A percentile compares a stretch with the other conserved stretches of the same genome.
phyloP scores from a whole-genome alignment of 2,329 filamentous ascomycete genomes.

The Aspergillus brunneoviolaceus region DNA sequence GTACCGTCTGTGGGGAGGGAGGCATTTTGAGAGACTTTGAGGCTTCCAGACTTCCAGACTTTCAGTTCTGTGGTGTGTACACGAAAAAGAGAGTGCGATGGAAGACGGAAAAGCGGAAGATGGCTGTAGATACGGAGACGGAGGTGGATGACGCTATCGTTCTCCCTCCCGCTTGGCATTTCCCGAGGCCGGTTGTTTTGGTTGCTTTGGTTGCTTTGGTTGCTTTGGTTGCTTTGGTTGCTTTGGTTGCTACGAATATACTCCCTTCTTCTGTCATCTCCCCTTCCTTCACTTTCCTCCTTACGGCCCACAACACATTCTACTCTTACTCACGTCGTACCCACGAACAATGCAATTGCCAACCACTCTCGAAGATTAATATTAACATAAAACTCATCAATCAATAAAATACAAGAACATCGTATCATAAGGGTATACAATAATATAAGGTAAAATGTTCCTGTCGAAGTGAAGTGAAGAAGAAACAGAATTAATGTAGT shows the following conservation, averaged over 20 bases:
- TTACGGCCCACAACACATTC: no score
- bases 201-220: no score
- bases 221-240: neutral
- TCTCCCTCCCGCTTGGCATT: neutral
- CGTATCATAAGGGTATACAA: conserved; percentile 6
- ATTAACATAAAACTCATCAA: conserved; percentile 6
- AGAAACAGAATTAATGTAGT: neutral
- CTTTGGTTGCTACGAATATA: no score
- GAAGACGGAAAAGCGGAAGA: neutral
- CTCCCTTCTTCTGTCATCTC: neutral
- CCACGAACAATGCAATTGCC: no score
- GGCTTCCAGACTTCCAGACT: no score
- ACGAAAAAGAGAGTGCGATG: neutral
- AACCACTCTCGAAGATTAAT: neutral
- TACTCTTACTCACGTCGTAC: no score
- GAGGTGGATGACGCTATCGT: neutral
- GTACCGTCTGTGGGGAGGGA: conserved; percentile 36
- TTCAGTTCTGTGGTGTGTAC: neutral
- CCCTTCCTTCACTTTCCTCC: neutral
- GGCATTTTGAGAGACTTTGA: conserved; percentile 29
- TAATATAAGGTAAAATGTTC: neutral
- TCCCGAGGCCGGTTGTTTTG: neutral
- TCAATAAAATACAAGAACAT: conserved; percentile 7
- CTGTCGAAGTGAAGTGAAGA: conserved; percentile 1
- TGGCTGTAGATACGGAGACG: neutral